Base-by-base conservation (phyloP, 331 rosid species). In the Phaseolus coccineus region DNA sequence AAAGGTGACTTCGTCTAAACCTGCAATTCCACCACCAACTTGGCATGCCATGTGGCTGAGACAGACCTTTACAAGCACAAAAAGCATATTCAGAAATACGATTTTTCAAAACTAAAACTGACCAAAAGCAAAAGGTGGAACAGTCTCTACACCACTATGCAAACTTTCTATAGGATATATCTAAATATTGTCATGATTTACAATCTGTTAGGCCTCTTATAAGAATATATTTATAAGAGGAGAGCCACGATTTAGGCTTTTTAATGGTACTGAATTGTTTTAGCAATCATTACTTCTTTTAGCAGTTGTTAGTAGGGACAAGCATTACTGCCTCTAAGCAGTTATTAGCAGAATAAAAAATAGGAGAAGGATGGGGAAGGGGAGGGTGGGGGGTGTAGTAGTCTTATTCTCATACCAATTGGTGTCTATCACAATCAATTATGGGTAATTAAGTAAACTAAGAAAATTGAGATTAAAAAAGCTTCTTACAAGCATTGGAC, bases 11-110 rank as follows among this genome's bases (percentile, higher is more conserved):
- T 96, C 97, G 31, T 96, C 98, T 82, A 91, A 73, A 47, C 91
- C 94, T 56, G 81, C 87, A 81, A 37, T 77, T 74, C 92, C 96
- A 50, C 81, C 77, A 81, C 98, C 97, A 62, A 96, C 97, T 82
- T 88, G 94, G 83, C 99, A 96, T 67, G 92, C 96, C 99, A 93
- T 93, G 77, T 96, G 99, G 81, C 88, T 84, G 27, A 96, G 97
- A 69, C 84, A 85, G 69, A 96, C 99, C 99, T 96, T 78, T 44
- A 73, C 68, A 84, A 47, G 78, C 64, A 73, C 48, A 68, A 55
- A 80, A 70, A 69, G 62, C 42, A 25, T 68, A 69, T 58, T n/a
- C 73, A 64, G 72, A 85, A 69, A 85, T 63, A 78, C 53, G 15
- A 68, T 67, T 69, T 76, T 76, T 67, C 24, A 22, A 42, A 11